A percentile compares a stretch with the other conserved stretches of the same genome.
Evolutionary conservation across 371 early-diverging fungal species (phyloP).

Genomic region (Nosema muscidifuracis): DNA sequence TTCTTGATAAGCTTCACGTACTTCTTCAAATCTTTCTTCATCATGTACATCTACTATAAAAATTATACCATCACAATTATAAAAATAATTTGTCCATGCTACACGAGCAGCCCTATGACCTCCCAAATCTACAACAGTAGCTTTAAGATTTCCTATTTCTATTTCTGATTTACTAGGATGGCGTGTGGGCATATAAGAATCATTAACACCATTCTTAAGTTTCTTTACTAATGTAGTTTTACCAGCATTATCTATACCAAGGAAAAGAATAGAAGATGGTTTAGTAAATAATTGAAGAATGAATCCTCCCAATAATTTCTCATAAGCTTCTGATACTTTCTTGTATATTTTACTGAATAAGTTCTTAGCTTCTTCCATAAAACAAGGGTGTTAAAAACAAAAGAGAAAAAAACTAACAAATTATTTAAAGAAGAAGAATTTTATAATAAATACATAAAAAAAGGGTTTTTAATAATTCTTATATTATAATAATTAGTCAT

Average conservation of each 20-base stretch:
- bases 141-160: slow-evolving; percentile 62
- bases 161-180: slow-evolving; percentile 65
- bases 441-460: too few relatives aligned
- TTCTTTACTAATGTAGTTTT: slow-evolving; percentile 97
- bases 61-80: slow-evolving; percentile 62
- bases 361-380: slow-evolving; percentile 1
- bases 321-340: slow-evolving; percentile 37
- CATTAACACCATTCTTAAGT: slow-evolving; percentile 92
- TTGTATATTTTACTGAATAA: slow-evolving; percentile 14
- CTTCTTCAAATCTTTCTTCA: slow-evolving; percentile 54
- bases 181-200: slow-evolving; percentile 86
- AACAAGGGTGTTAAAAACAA: neutral
- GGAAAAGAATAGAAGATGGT: slow-evolving; percentile 92
- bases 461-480: too few relatives aligned
- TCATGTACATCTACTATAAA: slow-evolving; percentile 63
- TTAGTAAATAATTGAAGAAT: slow-evolving; percentile 64
- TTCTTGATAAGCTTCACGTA: slow-evolving; percentile 56
- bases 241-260: slow-evolving; percentile 98
- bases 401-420: slow-evolving; percentile 1
- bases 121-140: slow-evolving; percentile 60
- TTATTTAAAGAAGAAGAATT: too few relatives aligned
- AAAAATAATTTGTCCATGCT: slow-evolving; percentile 62
- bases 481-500: too few relatives aligned
- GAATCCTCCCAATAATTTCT: slow-evolving; percentile 43
- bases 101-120: slow-evolving; percentile 61